These are phyloP conservation scores for Nannochloris sp. DNA, from an alignment of 139 green algal species.

Conservation along the genomic window DNA sequence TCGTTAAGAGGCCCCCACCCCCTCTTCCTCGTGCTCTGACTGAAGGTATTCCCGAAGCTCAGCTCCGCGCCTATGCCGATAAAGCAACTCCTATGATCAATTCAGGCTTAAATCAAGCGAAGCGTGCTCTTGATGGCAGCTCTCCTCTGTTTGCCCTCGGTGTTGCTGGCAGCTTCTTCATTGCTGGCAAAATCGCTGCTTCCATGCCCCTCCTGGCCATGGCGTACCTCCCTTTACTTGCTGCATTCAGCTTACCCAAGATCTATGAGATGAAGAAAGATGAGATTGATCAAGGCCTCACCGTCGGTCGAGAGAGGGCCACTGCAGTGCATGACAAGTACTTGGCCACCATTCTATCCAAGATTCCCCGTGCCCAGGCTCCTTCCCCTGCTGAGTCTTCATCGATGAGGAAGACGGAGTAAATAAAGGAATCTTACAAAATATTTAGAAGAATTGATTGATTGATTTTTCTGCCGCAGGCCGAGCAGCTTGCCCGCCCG, in stretches of 20 bases:
- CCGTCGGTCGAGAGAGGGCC: constrained; percentile 19
- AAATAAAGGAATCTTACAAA: background rate
- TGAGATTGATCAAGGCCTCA: constrained; percentile 37
- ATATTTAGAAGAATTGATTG: no score
- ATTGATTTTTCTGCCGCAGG: no score
- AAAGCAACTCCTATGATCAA: constrained; percentile 20
- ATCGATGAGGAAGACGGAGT: constrained; percentile 19
- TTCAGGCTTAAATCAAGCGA: constrained; percentile 7
- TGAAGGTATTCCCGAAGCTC: constrained; percentile 25
- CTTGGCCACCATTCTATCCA: constrained; percentile 6
- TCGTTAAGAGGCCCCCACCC: constrained; percentile 25
- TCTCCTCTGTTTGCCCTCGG: constrained; percentile 3
- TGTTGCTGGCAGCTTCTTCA: constrained; percentile 18
- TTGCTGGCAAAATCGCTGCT: constrained; percentile 21
- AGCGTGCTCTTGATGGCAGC: constrained; percentile 6
- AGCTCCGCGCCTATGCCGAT: constrained; percentile 16
- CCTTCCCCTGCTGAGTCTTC: constrained; percentile 24
- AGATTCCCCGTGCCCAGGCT: constrained; percentile 17
- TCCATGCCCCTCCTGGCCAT: constrained; percentile 30
- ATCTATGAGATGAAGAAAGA: constrained; percentile 55
- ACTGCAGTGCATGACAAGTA: constrained; percentile 33
- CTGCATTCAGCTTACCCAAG: constrained; percentile 36
- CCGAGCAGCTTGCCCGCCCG: no score
- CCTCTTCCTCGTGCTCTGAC: constrained; percentile 25
- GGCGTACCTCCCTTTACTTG: constrained; percentile 13